A percentile compares a stretch with the other conserved stretches of the same genome.
phyloP scores from a whole-genome alignment of 192 early-diverging fungal genomes.

The Backusella westeae region DNA sequence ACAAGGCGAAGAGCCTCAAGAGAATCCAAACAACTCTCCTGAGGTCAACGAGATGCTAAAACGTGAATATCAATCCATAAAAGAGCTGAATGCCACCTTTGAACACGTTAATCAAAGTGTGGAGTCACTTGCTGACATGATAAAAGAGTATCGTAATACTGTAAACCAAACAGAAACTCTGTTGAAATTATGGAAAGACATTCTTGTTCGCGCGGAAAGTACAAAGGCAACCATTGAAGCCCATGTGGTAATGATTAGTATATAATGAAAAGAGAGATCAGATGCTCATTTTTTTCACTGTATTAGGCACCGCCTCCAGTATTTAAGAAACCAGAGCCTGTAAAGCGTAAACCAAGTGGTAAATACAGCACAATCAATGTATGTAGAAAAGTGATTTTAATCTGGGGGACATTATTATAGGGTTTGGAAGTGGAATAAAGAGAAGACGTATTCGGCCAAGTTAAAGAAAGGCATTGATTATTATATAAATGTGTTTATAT shows the following conservation, averaged over 20 bases:
- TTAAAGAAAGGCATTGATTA: not conserved
- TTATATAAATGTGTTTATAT: not conserved
- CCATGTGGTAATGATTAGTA: not conserved
- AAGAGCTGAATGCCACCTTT: not conserved
- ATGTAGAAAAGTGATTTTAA: not conserved
- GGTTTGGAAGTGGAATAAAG: not conserved
- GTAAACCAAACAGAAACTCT: not conserved
- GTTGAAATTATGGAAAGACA: not conserved
- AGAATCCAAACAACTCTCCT: not conserved
- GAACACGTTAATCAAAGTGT: not conserved
- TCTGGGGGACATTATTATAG: not conserved
- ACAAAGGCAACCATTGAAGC: not conserved
- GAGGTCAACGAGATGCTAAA: not conserved
- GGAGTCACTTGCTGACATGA: not conserved
- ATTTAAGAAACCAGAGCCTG: not conserved
- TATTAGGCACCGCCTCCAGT: not conserved
- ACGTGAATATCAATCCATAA: not conserved
- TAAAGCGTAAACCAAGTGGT: not conserved
- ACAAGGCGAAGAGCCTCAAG: not conserved
- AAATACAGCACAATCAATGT: not conserved
- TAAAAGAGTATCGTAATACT: not conserved
- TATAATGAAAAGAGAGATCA: not conserved
- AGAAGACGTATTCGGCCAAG: not conserved
- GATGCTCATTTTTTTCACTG: not conserved
- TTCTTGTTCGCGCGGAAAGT: not conserved